Base-by-base conservation (phyloP, 2,329 filamentous ascomycete genomes). In the Macroventuria anomochaeta region DNA sequence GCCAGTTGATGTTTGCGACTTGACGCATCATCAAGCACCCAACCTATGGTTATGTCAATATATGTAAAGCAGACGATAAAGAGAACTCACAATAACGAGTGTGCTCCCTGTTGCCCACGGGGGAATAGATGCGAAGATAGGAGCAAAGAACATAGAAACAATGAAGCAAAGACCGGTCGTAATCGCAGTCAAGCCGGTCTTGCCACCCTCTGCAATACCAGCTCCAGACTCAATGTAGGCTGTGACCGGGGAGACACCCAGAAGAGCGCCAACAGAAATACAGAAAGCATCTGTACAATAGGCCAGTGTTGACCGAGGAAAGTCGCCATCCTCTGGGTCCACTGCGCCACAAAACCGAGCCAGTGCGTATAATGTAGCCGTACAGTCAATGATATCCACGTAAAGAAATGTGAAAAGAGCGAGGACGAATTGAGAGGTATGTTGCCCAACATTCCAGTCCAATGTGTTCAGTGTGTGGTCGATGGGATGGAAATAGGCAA, bases 401-500 rank as follows among this genome's bases (percentile, higher is more conserved):
- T 96, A 96, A n/a, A 96, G 77, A 46, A 96, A 96, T 1, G 91
- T 96, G 72, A 96, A 87, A 48, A 96, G 84, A 0, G 91, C 91
- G 43, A 95, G 81, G 13, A 86, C 88, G 65, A 96, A 96, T 64
- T 95, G 87, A 3, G 84, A 84, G 10, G 88, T 85, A 43, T 89
- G 85, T 6, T 80, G 78, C 3, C 80, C 73, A 18, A 96, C 79
- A 62, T 89, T 77, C 88, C 90, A 96, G 52, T 92, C 81, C 68
- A 92, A 87, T 1, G 86, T 89, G 37, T 83, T 84, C 10, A 96
- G 81, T 1, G 84, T 88, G 33, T 84, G 81, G 57, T 82, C 71
- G 68, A 96, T 93, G 8, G 85, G 83, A 69, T 93, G 90, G 77
- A 96, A 95, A 25, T 85, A 85, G 26, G 90, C 90, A 4, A 96